Evolutionary conservation across 495 filamentous ascomycete genomes (phyloP), one percentile per base, ranked within the genome.

Genomic region (Rhizodiscina lignyota): DNA sequence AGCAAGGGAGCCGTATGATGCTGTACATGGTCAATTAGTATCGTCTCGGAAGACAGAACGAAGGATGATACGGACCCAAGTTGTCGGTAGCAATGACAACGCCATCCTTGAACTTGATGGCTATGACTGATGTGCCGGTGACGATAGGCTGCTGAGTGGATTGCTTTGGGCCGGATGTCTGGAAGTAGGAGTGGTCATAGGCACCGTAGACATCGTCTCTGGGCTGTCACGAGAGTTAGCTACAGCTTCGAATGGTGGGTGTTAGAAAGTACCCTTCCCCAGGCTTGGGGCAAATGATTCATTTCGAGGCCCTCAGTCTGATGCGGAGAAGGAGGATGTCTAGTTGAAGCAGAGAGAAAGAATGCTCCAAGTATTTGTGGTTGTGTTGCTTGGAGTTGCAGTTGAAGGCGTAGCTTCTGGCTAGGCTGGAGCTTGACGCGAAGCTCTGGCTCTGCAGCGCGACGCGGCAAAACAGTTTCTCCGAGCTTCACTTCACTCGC

Each of bases 81-180:
- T 96, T 96, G 60, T 97, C 89, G 41, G 91, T 83, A 35, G 85
- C 89, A 53, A 97, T 85, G 42, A 85, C 86, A 35, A 96, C 84
- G 54, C 89, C 89, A 48, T 86, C 83, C 49, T 83, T 87, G 63
- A 82, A 97, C 64, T 94, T 94, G 35, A 93, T 67, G 31, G 74
- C 89, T 32, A 97, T 56, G 15, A 97, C 91, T 18, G 87, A 94
- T 16, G 89, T 94, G 54, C 89, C 89, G 30, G 89, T 97, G 32
- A 96, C 89, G 38, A 91, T 70, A 43, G 89, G 89, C 2, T 71
- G 74, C 52, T 89, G 83, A 27, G 89, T 96, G 55, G 89, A 83
- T 45, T 77, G 65, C 53, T 77, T 91, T 18, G 84, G 80, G 19
- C 66, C 70, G 15, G 66, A 64, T 11, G 59, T 57, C 43, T 82